Evolutionary conservation across 2,329 filamentous ascomycete species (phyloP), one percentile per base, ranked within the genome.

Genomic region (Colletotrichum musicola): DNA sequence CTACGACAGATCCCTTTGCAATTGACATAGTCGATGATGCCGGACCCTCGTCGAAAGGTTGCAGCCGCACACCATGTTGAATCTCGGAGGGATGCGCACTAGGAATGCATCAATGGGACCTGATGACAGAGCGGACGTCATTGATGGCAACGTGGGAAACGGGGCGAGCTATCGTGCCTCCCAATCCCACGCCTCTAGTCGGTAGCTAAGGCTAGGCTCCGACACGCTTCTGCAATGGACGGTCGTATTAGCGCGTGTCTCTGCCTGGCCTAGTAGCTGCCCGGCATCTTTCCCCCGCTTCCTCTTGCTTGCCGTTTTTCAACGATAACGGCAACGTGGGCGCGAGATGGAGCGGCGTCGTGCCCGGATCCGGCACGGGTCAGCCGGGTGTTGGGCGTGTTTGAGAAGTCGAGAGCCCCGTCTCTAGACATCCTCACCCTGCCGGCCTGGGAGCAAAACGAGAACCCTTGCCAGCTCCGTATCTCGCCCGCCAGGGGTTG

Each of bases 311-410:
- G 22, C n/a, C 12, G 22, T 27, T 16, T 14, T 18, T 20, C 30
- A 12, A 16, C 6, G 9, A 57, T 2, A 7, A 30, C 47, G 20
- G 22, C 49, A 61, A 42, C 40, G 56, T 62, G 57, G 30, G 61
- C 40, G 16, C 22, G 42, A 50, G 56, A 59, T 59, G 56, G 57
- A 42, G 35, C 42, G 59, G 51, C 59, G 64, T 67, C 53, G 59
- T 44, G 51, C 25, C 57, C 53, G 46, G 59, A 38, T 57, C 38
- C 50, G 53, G 64, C 38, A 68, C 54, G 54, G 47, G 50, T 64
- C 40, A 56, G 54, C 44, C 44, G 42, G 50, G 25, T 18, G 58
- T 61, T 61, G 58, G 42, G 58, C 16, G 53, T 61, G 58, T 61
- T 61, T 59, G 56, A 59, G 56, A 46, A 59, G 12, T 16, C 25